Evolutionary conservation across 1,284 basidiomycete genomes (phyloP), one percentile per base, ranked within the genome.

Genomic region (Fistulina hepatica): DNA sequence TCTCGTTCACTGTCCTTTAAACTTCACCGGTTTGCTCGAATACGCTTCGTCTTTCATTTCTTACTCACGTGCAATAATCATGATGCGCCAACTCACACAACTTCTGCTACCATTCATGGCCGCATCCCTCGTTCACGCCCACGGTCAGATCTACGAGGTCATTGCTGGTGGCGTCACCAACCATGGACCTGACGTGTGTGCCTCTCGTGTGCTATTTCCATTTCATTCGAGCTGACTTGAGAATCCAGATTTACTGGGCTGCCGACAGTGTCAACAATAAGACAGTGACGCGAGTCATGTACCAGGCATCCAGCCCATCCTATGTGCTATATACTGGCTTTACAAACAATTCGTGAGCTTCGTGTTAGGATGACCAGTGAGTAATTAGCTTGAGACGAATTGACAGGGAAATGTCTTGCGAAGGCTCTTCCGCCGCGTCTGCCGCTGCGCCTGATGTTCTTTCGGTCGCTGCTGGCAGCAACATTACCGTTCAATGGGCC

Each of bases 251-350:
- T 26, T 52, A 52, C 41, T 50, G 21, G 16, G 30, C 41, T 7
- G 47, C 34, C 21, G 51, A 48, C 36, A 23, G 39, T 6, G 39
- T 25, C 16, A 52, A 52, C 41, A 30, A 32, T 6, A 39, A 46
- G 35, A 52, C 51, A 1, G 48, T 45, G 5, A 42, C 43, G 2
- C 46, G 49, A 3, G 40, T 48, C n/a, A 52, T 52, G 51, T 52
- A 51, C 43, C 36, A 45, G 34, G 41, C 48, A 3, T 42, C 46
- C 10, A 24, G 37, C 15, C 48, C 46, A 10, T 36, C 51, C n/a
- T 52, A 44, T 26, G 44, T 48, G 17, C 30, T 45, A 6, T 31
- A 21, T 21, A 25, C 24, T 24, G 47, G 41, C 16, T 52, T 48
- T 34, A 30, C 28, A 8, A 45, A 52, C 33, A 48, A 50, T 22